Base-by-base conservation (phyloP, 1,139 yeast genomes). In the Hyphopichia fennica region DNA sequence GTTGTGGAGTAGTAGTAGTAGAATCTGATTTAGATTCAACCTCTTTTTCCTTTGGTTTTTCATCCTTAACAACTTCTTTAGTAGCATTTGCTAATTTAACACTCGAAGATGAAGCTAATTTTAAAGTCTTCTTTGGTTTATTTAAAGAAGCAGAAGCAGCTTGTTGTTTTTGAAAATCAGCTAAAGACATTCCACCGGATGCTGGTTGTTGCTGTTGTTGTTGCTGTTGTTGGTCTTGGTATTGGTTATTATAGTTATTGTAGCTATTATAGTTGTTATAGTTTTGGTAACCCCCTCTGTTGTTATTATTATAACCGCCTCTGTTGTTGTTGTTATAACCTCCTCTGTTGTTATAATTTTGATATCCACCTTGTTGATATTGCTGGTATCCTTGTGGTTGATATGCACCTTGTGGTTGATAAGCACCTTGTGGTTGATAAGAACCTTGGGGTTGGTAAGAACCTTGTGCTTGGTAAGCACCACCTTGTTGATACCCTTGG, bases 91-190 rank as follows among this genome's bases (percentile, higher is more conserved):
- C 88, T 33, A 33, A 31, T 31, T 31, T 31, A 23, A 34, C 15
- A 47, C 83, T 82, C 13, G 87, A 77, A 33, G 84, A 77, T 30
- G 84, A 68, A 11, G 82, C 83, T 60, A 85, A 72, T 60, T 84
- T 84, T 61, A 86, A 75, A 35, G 83, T 81, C 55, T 64, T 70
- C 59, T 74, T 73, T 46, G 88, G 87, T 58, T 84, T 83, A 56
- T 67, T 70, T 56, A 72, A 64, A 47, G 65, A 55, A 45, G 67
- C 56, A 53, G 54, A 68, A 36, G 67, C 71, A 46, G 73, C 68
- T 59, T 84, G 80, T 63, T 84, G 84, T 61, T 84, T 85, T 65
- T 88, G 87, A 69, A 83, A 89, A 58, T 90, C 96, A 44, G 90
- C 96, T 56, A 90, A 75, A 32, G 95, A 82, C 90, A 88, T 83